A percentile compares a stretch with the other conserved stretches of the same genome.
Evolutionary conservation across 75 land plant genomes (phyloP).

Genomic region (Adiantum capillusveneris): DNA sequence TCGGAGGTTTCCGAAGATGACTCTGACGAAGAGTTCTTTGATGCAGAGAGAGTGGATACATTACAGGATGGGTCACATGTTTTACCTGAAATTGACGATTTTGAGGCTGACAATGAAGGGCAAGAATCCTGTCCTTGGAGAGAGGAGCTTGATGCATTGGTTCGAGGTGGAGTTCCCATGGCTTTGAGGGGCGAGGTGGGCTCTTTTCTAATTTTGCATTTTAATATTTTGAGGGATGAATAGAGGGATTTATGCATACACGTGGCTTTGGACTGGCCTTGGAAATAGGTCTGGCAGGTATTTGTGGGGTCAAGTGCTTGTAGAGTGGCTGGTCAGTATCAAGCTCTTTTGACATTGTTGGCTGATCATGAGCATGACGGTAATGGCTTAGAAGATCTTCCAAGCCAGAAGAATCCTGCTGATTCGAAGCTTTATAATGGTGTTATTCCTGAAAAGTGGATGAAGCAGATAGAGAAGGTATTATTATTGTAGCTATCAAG

Average conservation of each 20-base stretch:
- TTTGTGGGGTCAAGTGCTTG: slow-evolving; percentile 83
- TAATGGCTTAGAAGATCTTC: slow-evolving; percentile 10
- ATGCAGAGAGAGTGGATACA: too few species aligned
- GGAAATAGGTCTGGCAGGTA: slow-evolving; percentile 87
- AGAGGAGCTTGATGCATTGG: slow-evolving; percentile 80
- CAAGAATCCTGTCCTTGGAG: slow-evolving; percentile 49
- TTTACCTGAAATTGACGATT: not conserved
- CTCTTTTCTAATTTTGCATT: not conserved
- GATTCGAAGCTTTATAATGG: slow-evolving; percentile 4
- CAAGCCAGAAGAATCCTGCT: slow-evolving; percentile 3
- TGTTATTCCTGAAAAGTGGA: slow-evolving; percentile 63
- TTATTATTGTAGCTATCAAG: too few species aligned
- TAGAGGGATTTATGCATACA: too few species aligned
- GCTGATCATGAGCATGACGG: slow-evolving; percentile 14
- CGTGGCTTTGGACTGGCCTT: too few species aligned
- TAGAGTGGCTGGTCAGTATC: slow-evolving; percentile 60
- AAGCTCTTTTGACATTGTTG: slow-evolving; percentile 43
- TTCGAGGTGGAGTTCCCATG: slow-evolving; percentile 92
- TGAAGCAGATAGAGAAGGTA: slow-evolving; percentile 98
- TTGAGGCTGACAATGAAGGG: not conserved
- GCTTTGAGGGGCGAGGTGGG: slow-evolving; percentile 90
- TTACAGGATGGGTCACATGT: too few species aligned
- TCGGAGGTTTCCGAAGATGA: slow-evolving; percentile 4
- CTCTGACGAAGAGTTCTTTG: not conserved
- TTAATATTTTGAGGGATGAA: too few species aligned